A percentile compares a stretch with the other conserved stretches of the same genome.
phyloP scores from a whole-genome alignment of 345 rosid species.

The Acer yangbiense region DNA sequence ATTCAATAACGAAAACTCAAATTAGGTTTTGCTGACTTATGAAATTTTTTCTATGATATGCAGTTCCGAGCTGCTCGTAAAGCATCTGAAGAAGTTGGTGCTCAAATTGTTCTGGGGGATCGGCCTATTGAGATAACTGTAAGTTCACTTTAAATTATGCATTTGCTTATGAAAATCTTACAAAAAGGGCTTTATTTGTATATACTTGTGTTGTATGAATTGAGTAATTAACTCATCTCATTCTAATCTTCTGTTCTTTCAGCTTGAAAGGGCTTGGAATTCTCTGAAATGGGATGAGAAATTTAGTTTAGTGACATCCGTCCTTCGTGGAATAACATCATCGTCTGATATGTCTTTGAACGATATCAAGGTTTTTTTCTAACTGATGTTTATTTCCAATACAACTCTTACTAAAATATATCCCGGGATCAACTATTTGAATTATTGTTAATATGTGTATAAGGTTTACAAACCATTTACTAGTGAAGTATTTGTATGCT shows the following conservation, averaged over 20 bases:
- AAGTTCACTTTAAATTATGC: neutral
- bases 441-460: neutral
- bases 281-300: slow-evolving; percentile 63
- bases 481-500: neutral
- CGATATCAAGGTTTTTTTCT: slow-evolving; percentile 42
- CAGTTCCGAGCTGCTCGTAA: slow-evolving; percentile 89
- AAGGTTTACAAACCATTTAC: neutral
- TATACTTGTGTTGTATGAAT: neutral
- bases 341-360: slow-evolving; percentile 40
- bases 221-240: neutral
- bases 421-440: neutral
- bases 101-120: slow-evolving; percentile 88
- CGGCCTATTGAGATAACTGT: slow-evolving; percentile 90
- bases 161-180: neutral
- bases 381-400: neutral
- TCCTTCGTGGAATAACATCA: slow-evolving; percentile 62
- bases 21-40: neutral
- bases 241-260: slow-evolving; percentile 7
- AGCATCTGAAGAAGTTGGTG: slow-evolving; percentile 81
- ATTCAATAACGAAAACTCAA: neutral
- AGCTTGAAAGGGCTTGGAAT: slow-evolving; percentile 87
- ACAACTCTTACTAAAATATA: neutral
- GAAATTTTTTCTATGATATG: slow-evolving; percentile 13
- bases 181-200: neutral
- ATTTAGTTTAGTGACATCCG: slow-evolving; percentile 46